phyloP scores from a whole-genome alignment of 2,329 filamentous ascomycete species.

The Ophiostoma ulmi region DNA sequence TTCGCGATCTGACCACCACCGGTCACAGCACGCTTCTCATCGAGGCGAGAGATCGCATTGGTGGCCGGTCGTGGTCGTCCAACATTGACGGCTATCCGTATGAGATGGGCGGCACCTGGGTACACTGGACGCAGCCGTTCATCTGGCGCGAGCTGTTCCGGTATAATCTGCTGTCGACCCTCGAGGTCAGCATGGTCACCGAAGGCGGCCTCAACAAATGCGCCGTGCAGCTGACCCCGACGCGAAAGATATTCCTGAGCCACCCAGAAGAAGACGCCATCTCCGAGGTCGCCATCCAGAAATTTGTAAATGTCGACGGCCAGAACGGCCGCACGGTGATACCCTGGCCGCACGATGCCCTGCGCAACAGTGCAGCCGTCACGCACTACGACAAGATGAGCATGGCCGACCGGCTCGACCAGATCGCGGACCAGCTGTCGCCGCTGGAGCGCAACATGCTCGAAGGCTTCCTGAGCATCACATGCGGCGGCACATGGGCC shows the following conservation, averaged over 20 bases:
- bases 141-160: constrained; percentile 43
- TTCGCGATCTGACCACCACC: too few relatives aligned
- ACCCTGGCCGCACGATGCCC: too few relatives aligned
- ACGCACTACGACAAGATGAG: too few relatives aligned
- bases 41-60: too few relatives aligned
- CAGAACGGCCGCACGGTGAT: too few relatives aligned
- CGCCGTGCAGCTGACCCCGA: constrained; percentile 38
- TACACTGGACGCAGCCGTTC: constrained; percentile 43
- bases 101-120: constrained; percentile 49
- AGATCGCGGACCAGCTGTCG: constrained; percentile 38
- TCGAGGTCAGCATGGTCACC: constrained; percentile 8
- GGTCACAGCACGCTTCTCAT: too few relatives aligned
- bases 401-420: constrained; percentile 21
- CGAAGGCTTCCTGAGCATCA: constrained; percentile 40
- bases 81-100: constrained; percentile 41
- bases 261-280: too few relatives aligned
- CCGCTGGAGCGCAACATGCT: constrained; percentile 39
- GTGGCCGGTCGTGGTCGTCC: too few relatives aligned
- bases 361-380: too few relatives aligned
- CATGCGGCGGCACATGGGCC: constrained; percentile 40
- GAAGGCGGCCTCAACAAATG: constrained; percentile 39
- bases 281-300: too few relatives aligned
- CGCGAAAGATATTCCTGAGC: too few relatives aligned
- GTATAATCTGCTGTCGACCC: constrained; percentile 37
- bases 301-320: too few relatives aligned